Evolutionary conservation across 2,329 filamentous ascomycete species (phyloP), one percentile per base, ranked within the genome.

Genomic region (Akanthomyces uredinophilus): DNA sequence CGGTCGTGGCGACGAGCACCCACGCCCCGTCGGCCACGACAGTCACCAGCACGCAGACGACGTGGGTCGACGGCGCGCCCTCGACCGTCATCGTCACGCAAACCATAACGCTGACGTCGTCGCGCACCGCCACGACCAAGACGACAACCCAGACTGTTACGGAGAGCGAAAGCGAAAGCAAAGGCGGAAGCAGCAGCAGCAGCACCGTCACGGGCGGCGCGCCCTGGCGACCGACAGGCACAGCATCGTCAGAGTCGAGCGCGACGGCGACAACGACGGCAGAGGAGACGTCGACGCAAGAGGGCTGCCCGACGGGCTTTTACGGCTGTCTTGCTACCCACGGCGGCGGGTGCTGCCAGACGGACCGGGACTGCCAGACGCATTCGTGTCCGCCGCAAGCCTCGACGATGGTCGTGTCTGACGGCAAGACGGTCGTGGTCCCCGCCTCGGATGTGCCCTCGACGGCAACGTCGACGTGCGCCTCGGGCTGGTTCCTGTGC

Each of bases 281-380:
- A 35, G 79, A 74, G 37, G 79, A 82, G 22, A 46, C 50, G 20
- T 44, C 44, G 43, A 75, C 74, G 13, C 75, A 77, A 62, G 70
- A 70, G 6, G 75, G 75, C 68, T 98, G 94, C 68, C 94, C 94
- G 0, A 93, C 88, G 0, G 93, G 93, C 2, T 98, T 93, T 79
- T 98, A 98, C 74, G 88, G 91, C 56, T 98, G 94, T 74, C 85
- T 88, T 2, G 94, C 94, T 2, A 87, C 87, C 64, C 91, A 93
- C 63, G 92, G 90, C 16, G 92, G 92, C 22, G 84, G 84, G 2
- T 98, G 94, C 78, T 98, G 94, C 76, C 89, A 90, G 62, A 92
- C 91, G 0, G 93, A 92, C 2, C 86, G 93, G 22, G 84, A 96
- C 75, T 98, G 94, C 75, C 85, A 89, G 64, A 89, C 87, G 0